Conservation (phyloP, 2,329 filamentous ascomycete genomes). For the Diaporthe batatas region DNA sequence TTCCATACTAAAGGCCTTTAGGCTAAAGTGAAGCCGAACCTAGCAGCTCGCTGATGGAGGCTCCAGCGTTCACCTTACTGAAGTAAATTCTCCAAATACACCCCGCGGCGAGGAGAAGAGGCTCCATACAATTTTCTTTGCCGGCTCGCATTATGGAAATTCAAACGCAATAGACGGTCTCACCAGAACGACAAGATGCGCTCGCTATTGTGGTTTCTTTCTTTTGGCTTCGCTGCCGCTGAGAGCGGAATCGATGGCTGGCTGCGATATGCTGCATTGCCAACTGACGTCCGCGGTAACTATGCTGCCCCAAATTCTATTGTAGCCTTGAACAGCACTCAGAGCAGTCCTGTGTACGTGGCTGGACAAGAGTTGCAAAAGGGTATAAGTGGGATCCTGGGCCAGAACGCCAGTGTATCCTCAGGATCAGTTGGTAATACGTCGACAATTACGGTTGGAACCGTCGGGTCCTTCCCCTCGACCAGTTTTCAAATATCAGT, state of each 20-base stretch:
- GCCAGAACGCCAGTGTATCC: constrained; percentile 56
- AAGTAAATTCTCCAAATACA: not conserved
- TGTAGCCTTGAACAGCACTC: constrained; percentile 66
- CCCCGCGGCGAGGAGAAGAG: not conserved
- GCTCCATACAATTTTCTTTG: not conserved
- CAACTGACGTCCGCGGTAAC: constrained; percentile 49
- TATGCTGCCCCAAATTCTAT: constrained; percentile 62
- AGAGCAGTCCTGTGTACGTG: constrained; percentile 68
- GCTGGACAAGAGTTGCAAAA: constrained; percentile 71
- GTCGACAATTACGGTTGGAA: constrained; percentile 63
- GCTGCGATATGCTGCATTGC: constrained; percentile 72
- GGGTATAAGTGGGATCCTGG: constrained; percentile 70
- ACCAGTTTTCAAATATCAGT: constrained; percentile 50
- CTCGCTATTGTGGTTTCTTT: constrained; percentile 4
- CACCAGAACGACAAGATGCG: not conserved
- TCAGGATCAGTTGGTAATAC: constrained; percentile 36
- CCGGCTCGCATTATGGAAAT: not conserved
- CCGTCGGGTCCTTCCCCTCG: constrained; percentile 57
- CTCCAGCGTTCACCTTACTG: not conserved
- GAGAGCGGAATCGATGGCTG: constrained; percentile 74
- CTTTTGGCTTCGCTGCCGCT: constrained; percentile 53
- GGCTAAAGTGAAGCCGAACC: constrained; percentile 12
- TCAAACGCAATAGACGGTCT: not conserved
- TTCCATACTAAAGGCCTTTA: constrained; percentile 18
- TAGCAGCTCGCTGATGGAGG: not conserved